Evolutionary conservation across 1,284 basidiomycete genomes (phyloP), one percentile per base, ranked within the genome.

Genomic region (Apiotrichum porosum): DNA sequence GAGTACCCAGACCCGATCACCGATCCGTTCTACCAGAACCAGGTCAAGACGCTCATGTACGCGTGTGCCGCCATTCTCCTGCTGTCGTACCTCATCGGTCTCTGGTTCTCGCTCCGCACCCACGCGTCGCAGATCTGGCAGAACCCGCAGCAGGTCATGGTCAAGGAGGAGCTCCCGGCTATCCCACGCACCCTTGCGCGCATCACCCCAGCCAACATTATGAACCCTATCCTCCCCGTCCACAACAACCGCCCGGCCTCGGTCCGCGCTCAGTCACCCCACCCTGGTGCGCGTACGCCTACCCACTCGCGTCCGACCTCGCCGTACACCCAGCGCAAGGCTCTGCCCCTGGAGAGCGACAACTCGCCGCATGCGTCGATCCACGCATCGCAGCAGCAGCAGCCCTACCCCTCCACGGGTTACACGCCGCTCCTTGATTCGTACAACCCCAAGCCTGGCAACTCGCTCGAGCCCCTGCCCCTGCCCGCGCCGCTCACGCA

Each of bases 61-160:
- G 85, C 89, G 61, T 98, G 95, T 69, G 92, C 95, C 1, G 80
- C 74, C 15, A 80, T 98, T 49, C 80, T 99, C 23, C 73, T 98
- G 24, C 82, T 98, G 90, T 97, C 95, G 0, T 99, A 99, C 73
- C 81, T 95, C 37, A 83, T 98, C 50, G 95, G 95, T 30, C 78
- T 98, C 0, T 98, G 95, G 95, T 99, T 98, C 78, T 97, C 94
- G 37, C 81, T 99, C 17, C 86, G 92, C 37, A 99, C 95, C 0
- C 95, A 99, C 69, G 95, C 95, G 3, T 86, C 88, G 14, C 95
- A 98, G 69, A 99, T 99, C 61, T 99, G 95, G 95, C 93, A 98
- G 69, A 97, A 97, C 65, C 91, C 91, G 3, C 88, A 90, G 63
- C 86, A 84, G 52, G 77, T 92, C 13, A 77, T 92, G 58, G 83